Conservation (phyloP, 75 land plant species). For the Larix kaempferi region DNA sequence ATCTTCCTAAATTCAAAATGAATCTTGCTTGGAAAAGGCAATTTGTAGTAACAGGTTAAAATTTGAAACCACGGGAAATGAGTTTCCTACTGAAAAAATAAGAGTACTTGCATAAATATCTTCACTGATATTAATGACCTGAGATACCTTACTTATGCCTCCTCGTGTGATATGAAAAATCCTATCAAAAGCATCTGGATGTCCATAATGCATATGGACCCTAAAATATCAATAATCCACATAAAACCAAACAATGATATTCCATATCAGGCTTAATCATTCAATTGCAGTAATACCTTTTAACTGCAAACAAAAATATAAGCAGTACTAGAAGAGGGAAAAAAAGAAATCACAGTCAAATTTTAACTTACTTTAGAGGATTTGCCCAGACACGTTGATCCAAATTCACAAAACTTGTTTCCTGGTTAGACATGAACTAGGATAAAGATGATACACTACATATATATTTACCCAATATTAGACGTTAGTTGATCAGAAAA, state of each 20-base stretch:
- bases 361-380: constrained; percentile 41
- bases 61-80: too few relatives aligned
- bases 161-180: constrained; percentile 86
- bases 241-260: not conserved
- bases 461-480: not conserved
- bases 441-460: constrained; percentile 60
- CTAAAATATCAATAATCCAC: constrained; percentile 19
- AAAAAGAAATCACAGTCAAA: not conserved
- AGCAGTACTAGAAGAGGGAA: not conserved
- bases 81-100: not conserved
- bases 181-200: constrained; percentile 95
- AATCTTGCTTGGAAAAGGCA: not conserved
- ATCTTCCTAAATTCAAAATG: not conserved
- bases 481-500: not conserved
- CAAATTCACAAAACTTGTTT: constrained; percentile 55
- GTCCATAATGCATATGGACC: constrained; percentile 96
- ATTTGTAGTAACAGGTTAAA: not conserved
- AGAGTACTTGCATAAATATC: constrained; percentile 80
- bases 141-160: constrained; percentile 90
- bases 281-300: not conserved
- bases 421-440: constrained; percentile 62
- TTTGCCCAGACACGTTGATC: constrained; percentile 47
- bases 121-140: constrained; percentile 84
- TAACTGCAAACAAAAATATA: not conserved
- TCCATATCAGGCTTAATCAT: not conserved